Percentiles rank a stretch among this genome's conserved stretches.
phyloP scores from a whole-genome alignment of 148 eudicot species.

The Camellia lanceoleosa region DNA sequence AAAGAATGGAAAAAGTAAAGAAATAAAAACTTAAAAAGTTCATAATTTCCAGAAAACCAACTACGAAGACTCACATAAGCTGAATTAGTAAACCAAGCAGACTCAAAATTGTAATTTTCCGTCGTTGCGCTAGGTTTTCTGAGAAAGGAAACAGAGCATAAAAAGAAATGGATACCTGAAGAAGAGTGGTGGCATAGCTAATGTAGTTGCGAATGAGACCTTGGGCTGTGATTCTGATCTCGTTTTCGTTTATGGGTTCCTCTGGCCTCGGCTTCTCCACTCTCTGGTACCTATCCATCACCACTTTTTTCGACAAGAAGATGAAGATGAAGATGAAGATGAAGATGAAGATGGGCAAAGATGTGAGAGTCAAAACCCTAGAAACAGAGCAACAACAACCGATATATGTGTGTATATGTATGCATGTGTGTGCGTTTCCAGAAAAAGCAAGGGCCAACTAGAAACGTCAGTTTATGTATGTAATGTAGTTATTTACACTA shows the following conservation, averaged over 20 bases:
- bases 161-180: conserved; percentile 1
- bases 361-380: neutral
- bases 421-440: neutral
- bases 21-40: neutral
- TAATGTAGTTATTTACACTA: neutral
- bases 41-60: too few relatives aligned
- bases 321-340: neutral
- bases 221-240: conserved; percentile 22
- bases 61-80: too few relatives aligned
- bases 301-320: neutral
- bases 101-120: too few relatives aligned
- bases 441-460: neutral
- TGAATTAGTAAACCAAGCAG: neutral
- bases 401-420: neutral
- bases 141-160: too few relatives aligned
- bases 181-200: conserved; percentile 17
- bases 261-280: conserved; percentile 9
- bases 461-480: neutral
- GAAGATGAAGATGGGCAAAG: neutral
- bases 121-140: too few relatives aligned
- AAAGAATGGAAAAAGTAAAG: neutral
- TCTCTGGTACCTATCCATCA: conserved; percentile 21
- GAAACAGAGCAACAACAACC: neutral
- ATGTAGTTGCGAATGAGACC: conserved; percentile 21
- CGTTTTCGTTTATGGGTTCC: conserved; percentile 18